These are phyloP conservation scores for Teunomyces stri DNA, from an alignment of 805 yeast genomes.

Conservation along the genomic window DNA sequence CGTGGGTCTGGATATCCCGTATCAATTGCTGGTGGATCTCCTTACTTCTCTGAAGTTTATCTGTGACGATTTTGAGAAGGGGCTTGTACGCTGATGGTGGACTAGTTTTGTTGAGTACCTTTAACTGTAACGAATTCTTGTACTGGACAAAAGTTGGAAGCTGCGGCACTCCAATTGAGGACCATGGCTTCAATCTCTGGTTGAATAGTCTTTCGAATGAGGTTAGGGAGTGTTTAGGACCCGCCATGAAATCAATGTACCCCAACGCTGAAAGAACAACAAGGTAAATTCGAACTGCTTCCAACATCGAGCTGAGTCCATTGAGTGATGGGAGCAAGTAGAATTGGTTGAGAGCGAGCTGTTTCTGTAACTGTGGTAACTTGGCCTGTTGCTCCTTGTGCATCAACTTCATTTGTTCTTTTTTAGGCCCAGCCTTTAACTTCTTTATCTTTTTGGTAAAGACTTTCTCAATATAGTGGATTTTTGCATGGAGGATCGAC, in stretches of 20 bases:
- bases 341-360: constrained; percentile 20
- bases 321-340: constrained; percentile 17
- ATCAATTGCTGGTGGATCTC: constrained; percentile 1
- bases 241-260: constrained; percentile 19
- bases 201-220: constrained; percentile 23
- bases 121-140: constrained; percentile 13
- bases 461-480: constrained; percentile 29
- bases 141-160: constrained; percentile 51
- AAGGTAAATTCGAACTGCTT: constrained; percentile 17
- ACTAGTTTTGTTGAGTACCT: background rate
- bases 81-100: constrained; percentile 6
- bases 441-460: constrained; percentile 45
- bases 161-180: constrained; percentile 75
- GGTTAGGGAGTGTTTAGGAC: constrained; percentile 24
- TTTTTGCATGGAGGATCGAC: constrained; percentile 32
- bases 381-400: constrained; percentile 28
- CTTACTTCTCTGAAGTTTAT: constrained; percentile 7
- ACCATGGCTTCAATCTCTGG: constrained; percentile 75
- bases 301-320: constrained; percentile 17
- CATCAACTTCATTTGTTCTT: constrained; percentile 29
- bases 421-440: constrained; percentile 50
- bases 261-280: constrained; percentile 18
- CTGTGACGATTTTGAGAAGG: constrained; percentile 8
- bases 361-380: constrained; percentile 33
- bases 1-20: constrained; percentile 3